Conservation (phyloP, 805 yeast genomes). For the Naumovozyma baii region DNA sequence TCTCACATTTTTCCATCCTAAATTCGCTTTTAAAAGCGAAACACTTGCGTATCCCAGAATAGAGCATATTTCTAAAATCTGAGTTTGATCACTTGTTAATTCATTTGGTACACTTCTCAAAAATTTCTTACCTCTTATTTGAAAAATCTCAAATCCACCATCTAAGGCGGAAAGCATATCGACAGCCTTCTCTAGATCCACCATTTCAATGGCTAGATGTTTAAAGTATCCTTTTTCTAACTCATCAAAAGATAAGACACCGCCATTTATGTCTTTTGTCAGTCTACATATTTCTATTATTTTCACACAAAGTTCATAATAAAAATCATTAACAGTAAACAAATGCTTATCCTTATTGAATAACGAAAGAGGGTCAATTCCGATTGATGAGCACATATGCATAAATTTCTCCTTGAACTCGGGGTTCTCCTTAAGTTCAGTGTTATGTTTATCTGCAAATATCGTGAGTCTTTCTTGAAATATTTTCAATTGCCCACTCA, state of each 20-base stretch:
- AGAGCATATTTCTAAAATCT: constrained; percentile 65
- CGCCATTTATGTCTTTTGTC: constrained; percentile 71
- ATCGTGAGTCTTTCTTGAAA: constrained; percentile 70
- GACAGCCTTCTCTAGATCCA: constrained; percentile 51
- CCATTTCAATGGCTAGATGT: constrained; percentile 29
- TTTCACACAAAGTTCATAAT: constrained; percentile 59
- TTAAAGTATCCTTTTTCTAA: constrained; percentile 29
- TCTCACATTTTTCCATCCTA: constrained; percentile 60
- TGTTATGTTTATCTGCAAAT: constrained; percentile 64
- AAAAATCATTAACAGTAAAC: constrained; percentile 39
- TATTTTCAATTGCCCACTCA: constrained; percentile 61
- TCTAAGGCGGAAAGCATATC: constrained; percentile 49
- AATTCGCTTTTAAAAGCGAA: constrained; percentile 58
- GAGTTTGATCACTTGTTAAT: constrained; percentile 56
- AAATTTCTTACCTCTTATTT: constrained; percentile 44
- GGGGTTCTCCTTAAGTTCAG: constrained; percentile 53
- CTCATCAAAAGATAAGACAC: constrained; percentile 57
- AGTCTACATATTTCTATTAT: constrained; percentile 67
- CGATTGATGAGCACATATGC: constrained; percentile 66
- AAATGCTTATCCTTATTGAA: constrained; percentile 28
- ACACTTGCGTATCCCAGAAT: constrained; percentile 66
- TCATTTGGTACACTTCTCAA: constrained; percentile 56
- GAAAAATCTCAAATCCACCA: constrained; percentile 56
- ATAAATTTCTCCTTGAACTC: constrained; percentile 64
- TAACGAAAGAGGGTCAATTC: constrained; percentile 66